These are phyloP conservation scores for Penicillium salamii DNA, from an alignment of 495 filamentous ascomycete genomes.

Conservation along the genomic window DNA sequence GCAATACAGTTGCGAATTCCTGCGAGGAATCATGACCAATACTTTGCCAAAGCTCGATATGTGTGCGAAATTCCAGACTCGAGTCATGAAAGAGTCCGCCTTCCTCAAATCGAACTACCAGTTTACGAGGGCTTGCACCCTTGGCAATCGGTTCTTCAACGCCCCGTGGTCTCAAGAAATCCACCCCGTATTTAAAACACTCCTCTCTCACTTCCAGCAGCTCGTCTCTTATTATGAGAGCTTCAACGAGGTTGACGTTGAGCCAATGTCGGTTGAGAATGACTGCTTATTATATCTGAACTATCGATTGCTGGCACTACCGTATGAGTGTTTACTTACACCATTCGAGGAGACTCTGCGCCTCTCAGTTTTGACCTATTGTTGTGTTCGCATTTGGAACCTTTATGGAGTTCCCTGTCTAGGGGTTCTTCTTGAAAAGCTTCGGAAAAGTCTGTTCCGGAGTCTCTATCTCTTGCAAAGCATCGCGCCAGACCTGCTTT, in stretches of 20 bases:
- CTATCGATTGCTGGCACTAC: conserved; percentile 10
- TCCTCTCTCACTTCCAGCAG: conserved; percentile 7
- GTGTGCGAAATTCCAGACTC: conserved; percentile 5
- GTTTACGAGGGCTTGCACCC: neutral
- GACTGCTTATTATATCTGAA: conserved; percentile 14
- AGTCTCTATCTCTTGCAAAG: conserved; percentile 6
- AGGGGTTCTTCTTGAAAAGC: conserved; percentile 1
- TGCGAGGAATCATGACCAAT: conserved; percentile 6
- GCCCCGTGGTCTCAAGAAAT: conserved; percentile 7
- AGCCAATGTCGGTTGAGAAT: conserved; percentile 12
- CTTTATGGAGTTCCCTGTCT: conserved; percentile 13
- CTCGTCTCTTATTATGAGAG: conserved; percentile 13
- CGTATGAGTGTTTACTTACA: conserved; percentile 1
- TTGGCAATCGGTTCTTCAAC: conserved; percentile 14
- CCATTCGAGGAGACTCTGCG: conserved; percentile 17
- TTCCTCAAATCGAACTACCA: conserved; percentile 1
- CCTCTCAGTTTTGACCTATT: conserved; percentile 12
- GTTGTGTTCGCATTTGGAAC: conserved; percentile 10
- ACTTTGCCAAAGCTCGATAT: conserved; percentile 4
- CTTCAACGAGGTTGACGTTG: neutral
- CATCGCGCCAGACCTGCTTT: conserved; percentile 7
- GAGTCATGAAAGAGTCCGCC: conserved; percentile 7
- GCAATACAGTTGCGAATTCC: conserved; percentile 1
- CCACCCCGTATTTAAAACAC: conserved; percentile 7
- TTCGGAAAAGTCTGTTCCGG: conserved; percentile 8